Percentiles rank a stretch among this genome's conserved stretches.
These are phyloP conservation scores for Haplosporangium sp. DNA, from an alignment of 371 early-diverging fungal species.

Conservation along the genomic window DNA sequence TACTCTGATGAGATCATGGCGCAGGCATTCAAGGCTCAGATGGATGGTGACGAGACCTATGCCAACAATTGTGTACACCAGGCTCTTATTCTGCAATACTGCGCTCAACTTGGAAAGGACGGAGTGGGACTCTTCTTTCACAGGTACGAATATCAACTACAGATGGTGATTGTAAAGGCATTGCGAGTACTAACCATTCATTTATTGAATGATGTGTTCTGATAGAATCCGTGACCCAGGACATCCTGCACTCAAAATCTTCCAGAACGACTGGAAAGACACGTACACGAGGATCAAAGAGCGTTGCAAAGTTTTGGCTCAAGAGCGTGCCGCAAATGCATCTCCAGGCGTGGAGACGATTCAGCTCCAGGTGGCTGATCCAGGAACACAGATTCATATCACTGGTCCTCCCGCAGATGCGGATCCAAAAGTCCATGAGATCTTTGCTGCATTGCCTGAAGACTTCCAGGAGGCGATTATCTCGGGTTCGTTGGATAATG, in stretches of 20 bases:
- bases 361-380: conserved; percentile 78
- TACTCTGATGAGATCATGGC: conserved; percentile 89
- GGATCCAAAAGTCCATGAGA: conserved; percentile 65
- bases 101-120: conserved; percentile 82
- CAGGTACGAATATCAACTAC: conserved; percentile 60
- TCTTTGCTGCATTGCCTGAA: conserved; percentile 76
- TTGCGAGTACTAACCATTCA: not conserved
- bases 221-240: conserved; percentile 33
- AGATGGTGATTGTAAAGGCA: not conserved
- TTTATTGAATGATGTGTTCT: not conserved
- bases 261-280: conserved; percentile 83
- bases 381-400: conserved; percentile 66
- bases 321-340: conserved; percentile 61
- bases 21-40: conserved; percentile 84
- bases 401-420: conserved; percentile 61
- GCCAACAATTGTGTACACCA: conserved; percentile 87
- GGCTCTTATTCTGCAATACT: conserved; percentile 85
- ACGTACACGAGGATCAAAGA: conserved; percentile 83
- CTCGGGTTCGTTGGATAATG: conserved; percentile 78
- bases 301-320: conserved; percentile 78
- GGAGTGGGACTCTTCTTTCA: conserved; percentile 90
- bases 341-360: conserved; percentile 76
- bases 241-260: conserved; percentile 67
- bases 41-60: conserved; percentile 72
- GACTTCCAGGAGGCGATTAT: conserved; percentile 82